Conservation (phyloP, 106 monocot species). For the Dioscorea zingiberensis region DNA sequence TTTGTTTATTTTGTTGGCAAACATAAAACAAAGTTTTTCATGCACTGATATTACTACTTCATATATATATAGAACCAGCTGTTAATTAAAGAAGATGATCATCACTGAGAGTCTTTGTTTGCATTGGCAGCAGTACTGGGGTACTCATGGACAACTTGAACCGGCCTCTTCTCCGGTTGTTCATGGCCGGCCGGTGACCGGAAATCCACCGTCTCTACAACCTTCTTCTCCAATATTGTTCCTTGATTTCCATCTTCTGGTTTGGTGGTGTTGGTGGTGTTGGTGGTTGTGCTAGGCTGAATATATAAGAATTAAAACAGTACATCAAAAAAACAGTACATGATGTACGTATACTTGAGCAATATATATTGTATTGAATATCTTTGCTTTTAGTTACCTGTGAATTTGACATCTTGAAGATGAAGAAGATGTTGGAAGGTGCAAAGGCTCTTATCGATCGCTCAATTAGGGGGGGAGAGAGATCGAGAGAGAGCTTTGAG, state of each 20-base stretch:
- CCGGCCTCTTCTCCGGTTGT: constrained; percentile 12
- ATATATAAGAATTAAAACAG: not conserved
- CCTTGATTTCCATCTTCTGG: not conserved
- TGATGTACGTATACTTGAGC: no score
- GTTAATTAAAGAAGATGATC: no score
- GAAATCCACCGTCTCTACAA: constrained; percentile 27
- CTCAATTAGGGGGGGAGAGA: not conserved
- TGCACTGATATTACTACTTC: no score
- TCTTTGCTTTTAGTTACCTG: not conserved
- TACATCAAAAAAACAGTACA: not conserved
- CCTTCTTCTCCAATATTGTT: constrained; percentile 4
- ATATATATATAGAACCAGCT: no score
- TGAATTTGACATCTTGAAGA: constrained; percentile 1
- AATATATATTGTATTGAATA: not conserved
- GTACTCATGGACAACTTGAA: constrained; percentile 20
- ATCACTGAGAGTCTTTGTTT: no score
- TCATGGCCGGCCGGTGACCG: constrained; percentile 9
- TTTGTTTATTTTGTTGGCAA: no score
- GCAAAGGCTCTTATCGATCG: no score
- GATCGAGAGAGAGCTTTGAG: not conserved
- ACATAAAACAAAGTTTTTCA: no score
- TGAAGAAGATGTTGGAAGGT: no score
- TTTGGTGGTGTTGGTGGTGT: not conserved
- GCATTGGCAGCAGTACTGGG: not conserved
- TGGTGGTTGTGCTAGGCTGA: not conserved